Conservation (phyloP, 2,329 filamentous ascomycete genomes). For the Akanthomyces muscarius region DNA sequence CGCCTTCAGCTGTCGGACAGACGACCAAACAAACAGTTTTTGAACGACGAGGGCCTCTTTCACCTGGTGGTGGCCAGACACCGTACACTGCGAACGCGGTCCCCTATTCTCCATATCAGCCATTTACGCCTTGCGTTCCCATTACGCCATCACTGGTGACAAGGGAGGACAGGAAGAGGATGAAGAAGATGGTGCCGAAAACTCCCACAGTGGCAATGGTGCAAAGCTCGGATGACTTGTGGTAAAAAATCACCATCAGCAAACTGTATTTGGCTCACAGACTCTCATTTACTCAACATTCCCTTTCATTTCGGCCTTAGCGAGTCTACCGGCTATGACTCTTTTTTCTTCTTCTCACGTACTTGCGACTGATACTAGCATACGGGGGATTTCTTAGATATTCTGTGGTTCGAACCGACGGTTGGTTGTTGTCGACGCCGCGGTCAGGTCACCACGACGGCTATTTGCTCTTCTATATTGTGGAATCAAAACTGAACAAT, state of each 20-base stretch:
- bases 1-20: constrained; percentile 43
- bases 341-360: neutral
- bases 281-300: neutral
- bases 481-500: neutral
- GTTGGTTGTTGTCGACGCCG: neutral
- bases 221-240: constrained; percentile 58
- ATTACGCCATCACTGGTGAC: constrained; percentile 73
- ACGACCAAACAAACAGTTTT: constrained; percentile 63
- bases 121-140: constrained; percentile 69
- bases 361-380: neutral
- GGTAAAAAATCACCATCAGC: constrained; percentile 40
- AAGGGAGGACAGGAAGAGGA: constrained; percentile 64
- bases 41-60: constrained; percentile 51
- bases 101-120: constrained; percentile 77
- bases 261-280: neutral
- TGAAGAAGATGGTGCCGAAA: constrained; percentile 60
- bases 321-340: constrained; percentile 1
- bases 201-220: constrained; percentile 62
- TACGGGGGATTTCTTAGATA: neutral
- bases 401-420: neutral
- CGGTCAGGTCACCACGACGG: constrained; percentile 7
- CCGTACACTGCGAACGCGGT: constrained; percentile 59
- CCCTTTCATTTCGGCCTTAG: neutral
- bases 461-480: neutral
- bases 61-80: constrained; percentile 55